phyloP scores from a whole-genome alignment of 2,329 filamentous ascomycete species.

The Phoma herbarum region DNA sequence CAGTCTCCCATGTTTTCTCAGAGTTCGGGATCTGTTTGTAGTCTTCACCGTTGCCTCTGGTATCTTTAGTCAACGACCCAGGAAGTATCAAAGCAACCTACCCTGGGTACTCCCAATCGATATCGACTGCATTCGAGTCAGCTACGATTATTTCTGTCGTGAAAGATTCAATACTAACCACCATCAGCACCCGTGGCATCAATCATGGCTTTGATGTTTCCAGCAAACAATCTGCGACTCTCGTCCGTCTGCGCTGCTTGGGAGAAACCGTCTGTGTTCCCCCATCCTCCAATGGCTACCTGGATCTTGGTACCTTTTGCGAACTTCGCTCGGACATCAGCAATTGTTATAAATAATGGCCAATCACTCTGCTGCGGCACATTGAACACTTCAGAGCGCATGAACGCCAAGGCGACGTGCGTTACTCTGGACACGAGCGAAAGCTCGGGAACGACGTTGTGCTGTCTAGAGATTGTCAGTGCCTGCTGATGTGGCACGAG shows the following conservation, averaged over 20 bases:
- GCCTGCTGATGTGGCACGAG: not conserved
- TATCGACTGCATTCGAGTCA: conserved; percentile 53
- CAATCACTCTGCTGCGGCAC: conserved; percentile 28
- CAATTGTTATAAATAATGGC: conserved; percentile 41
- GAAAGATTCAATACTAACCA: conserved; percentile 16
- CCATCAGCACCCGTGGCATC: conserved; percentile 71
- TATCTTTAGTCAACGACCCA: not conserved
- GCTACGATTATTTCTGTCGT: not conserved
- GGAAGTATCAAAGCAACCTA: not conserved
- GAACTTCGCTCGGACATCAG: conserved; percentile 56
- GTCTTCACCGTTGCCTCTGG: conserved; percentile 70
- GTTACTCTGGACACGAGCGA: conserved; percentile 32
- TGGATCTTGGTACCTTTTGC: conserved; percentile 52
- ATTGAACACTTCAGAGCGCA: conserved; percentile 43
- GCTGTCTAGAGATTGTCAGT: conserved; percentile 31
- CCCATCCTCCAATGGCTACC: conserved; percentile 76
- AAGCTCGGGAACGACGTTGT: conserved; percentile 37
- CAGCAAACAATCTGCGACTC: conserved; percentile 67
- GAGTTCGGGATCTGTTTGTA: conserved; percentile 70
- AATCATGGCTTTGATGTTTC: conserved; percentile 71
- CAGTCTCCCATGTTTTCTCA: conserved; percentile 66
- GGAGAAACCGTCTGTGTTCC: conserved; percentile 71
- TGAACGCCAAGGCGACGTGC: conserved; percentile 45
- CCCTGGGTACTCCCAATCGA: conserved; percentile 72
- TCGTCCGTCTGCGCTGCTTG: conserved; percentile 61